Evolutionary conservation across 345 rosid genomes (phyloP), one percentile per base, ranked within the genome.

Genomic region (Eucalyptus guilfoylei): DNA sequence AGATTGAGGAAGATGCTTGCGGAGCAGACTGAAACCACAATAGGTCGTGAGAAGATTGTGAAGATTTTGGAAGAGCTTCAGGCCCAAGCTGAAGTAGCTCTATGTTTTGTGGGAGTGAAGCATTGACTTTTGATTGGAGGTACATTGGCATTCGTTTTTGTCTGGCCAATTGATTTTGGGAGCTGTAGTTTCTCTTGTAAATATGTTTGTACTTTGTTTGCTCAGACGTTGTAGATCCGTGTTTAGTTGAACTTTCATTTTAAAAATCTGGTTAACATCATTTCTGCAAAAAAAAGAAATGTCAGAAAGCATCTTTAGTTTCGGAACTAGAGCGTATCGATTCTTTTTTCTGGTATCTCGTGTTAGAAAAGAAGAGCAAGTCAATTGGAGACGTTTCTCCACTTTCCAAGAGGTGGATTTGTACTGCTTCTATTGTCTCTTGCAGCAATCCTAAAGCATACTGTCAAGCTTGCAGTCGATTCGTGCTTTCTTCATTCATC

Each of bases 31-130:
- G 96, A 93, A 93, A 93, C 92, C 14, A 86, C 44, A 19, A 32
- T 94, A 21, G 60, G 92, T 86, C 97, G 99, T 11, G 97, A 95
- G 91, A 94, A 93, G 91, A 90, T 97, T 67, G 95, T 96, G 14
- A 95, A 97, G 94, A 95, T 95, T 87, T 93, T 97, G 93, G 96
- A 96, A 92, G 99, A 98, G 93, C 96, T 96, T 87, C 98, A 96
- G 89, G 98, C 98, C 49, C 96, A 95, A 92, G 99, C 99, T n/a
- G 98, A 97, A 94, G 98, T 97, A 89, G 98, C 98, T 86, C 90
- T 97, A 86, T 97, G 99, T 93, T 97, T 97, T 94, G 96, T 95
- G 12, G 95, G 96, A 8, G 92, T 95, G 88, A 96, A 97, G 94
- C 93, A 93, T 64, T 96, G 92, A 92, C 88, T 30, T 37, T 80